These are phyloP conservation scores for Hemileccinum impolitum DNA, from an alignment of 768 basidiomycete genomes.

Conservation along the genomic window DNA sequence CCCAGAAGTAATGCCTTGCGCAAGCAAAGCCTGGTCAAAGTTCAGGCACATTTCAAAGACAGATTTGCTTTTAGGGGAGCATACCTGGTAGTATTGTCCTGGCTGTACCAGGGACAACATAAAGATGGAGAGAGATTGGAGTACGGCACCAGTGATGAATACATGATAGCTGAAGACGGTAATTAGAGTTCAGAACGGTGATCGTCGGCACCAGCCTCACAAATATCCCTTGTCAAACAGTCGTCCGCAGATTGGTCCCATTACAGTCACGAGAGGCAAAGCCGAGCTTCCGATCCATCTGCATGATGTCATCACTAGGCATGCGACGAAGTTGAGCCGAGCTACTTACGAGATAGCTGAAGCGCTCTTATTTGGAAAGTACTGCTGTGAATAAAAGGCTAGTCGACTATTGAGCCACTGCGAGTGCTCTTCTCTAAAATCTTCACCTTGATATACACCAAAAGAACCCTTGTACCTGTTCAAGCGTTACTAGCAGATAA, in stretches of 20 bases:
- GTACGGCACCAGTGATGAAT: conserved; percentile 21
- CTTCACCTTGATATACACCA: conserved; percentile 27
- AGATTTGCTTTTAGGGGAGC: background rate
- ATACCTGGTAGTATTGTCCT: conserved; percentile 13
- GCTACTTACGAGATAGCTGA: conserved; percentile 25
- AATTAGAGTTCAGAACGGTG: background rate
- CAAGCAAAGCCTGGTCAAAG: conserved; percentile 35
- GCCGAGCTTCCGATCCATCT: conserved; percentile 27
- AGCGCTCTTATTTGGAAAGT: conserved; percentile 18
- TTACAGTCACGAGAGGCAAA: conserved; percentile 12
- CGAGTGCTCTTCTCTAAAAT: background rate
- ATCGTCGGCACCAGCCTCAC: conserved; percentile 7
- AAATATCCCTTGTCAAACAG: conserved; percentile 28
- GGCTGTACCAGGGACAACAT: conserved; percentile 36
- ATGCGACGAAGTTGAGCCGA: too few species aligned
- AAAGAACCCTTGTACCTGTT: conserved; percentile 19
- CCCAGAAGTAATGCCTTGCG: conserved; percentile 42
- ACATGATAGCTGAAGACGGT: conserved; percentile 9
- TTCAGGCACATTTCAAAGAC: too few species aligned
- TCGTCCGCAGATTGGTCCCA: conserved; percentile 22
- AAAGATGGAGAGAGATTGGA: conserved; percentile 32
- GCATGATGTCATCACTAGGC: background rate
- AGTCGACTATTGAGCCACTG: background rate
- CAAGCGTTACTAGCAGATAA: background rate
- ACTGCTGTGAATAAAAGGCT: conserved; percentile 22